Base-by-base conservation (phyloP, 192 early-diverging fungal species). In the Backusella tuberculispora region DNA sequence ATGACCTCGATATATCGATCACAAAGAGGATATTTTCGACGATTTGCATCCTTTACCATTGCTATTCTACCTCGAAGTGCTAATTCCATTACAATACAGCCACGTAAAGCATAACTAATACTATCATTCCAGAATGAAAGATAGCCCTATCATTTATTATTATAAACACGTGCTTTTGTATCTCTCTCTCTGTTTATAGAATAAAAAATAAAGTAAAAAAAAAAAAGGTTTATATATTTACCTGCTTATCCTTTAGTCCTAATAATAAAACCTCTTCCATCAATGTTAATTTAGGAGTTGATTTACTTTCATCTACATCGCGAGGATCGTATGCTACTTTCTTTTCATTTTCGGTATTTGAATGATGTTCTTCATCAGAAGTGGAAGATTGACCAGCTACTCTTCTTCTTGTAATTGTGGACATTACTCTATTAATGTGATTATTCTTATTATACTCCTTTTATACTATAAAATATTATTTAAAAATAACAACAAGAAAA, bases 81-180 rank as follows among this genome's bases (percentile, higher is more conserved):
- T 8, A 99, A 86, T 84, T 99, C 97, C 87, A 98, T 96, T 43
- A 99, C 85, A 78, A 99, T 99, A 72, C 93, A 93, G 14, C 96
- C 97, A 74, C 97, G 88, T 17, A 99, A 83, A 1, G 96, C 93
- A 84, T 99, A 99, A 24, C 95, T 97, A 68, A 99, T 95, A 80
- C 95, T 96, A 84, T 99, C 97, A 83, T 99, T 99, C 97, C 97
- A 99, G 80, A 99, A 99, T 29, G 96, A 97, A 45, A 99, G 88
- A 74, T 97, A 96, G 2, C 97, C 97, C 89, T 97, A 85, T 13
- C 38, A 66, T 38, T 26, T 34, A 60, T 24, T 38, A 71, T 29
- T 24, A 21, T 42, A 75, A 53, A 71, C 66, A 75, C 67, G 69
- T 44, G 43, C 17, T 46, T 64, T 40, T 65, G 56, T 34, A 14